Conservation (phyloP, 1,139 yeast species). For the Sugiyamaella paludigena region DNA sequence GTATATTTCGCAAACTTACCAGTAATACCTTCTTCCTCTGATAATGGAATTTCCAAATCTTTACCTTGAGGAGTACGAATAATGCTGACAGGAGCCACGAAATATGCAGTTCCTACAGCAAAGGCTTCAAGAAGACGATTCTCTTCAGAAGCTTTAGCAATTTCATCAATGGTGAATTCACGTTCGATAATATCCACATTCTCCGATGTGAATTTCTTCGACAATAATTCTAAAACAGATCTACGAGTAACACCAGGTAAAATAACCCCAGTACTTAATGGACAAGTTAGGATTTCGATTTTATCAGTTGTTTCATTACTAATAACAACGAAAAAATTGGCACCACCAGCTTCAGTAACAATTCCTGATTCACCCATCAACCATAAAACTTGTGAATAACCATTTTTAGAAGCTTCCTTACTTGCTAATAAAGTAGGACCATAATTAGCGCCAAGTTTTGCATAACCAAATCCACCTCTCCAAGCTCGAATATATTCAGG, state of each 20-base stretch:
- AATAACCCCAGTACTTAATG: constrained; percentile 43
- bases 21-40: constrained; percentile 26
- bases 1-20: constrained; percentile 40
- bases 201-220: constrained; percentile 32
- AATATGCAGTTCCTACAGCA: constrained; percentile 46
- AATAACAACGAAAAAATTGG: constrained; percentile 46
- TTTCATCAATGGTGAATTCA: constrained; percentile 41
- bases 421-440: constrained; percentile 46
- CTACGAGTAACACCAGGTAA: constrained; percentile 47
- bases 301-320: constrained; percentile 36
- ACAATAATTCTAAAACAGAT: constrained; percentile 42
- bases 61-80: constrained; percentile 41
- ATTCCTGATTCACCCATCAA: constrained; percentile 41
- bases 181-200: constrained; percentile 39
- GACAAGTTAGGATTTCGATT: constrained; percentile 45
- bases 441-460: constrained; percentile 48
- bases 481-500: constrained; percentile 45
- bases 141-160: constrained; percentile 39
- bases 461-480: constrained; percentile 49
- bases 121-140: constrained; percentile 46
- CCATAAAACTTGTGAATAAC: constrained; percentile 47
- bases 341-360: constrained; percentile 49
- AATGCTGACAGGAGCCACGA: constrained; percentile 42
- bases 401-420: constrained; percentile 40
- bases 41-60: constrained; percentile 39